Base-by-base conservation (phyloP, 2,329 filamentous ascomycete species). In the Alternaria hordeiaustralica region DNA sequence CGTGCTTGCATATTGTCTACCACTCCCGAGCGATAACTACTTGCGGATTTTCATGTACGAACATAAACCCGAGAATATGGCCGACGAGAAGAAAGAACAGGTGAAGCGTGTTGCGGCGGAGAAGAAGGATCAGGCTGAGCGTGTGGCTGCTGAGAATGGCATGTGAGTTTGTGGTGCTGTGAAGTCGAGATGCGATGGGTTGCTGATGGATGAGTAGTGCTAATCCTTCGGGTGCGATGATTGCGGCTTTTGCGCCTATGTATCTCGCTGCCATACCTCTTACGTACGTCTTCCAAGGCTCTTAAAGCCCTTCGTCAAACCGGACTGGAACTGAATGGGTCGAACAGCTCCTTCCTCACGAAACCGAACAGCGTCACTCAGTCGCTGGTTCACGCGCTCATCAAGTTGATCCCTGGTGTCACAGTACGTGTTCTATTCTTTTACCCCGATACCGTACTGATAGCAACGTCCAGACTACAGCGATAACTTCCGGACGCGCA, bases 41-140 rank as follows among this genome's bases (percentile, higher is more conserved):
- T 18, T 6, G 3, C 36, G n/a, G 11, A 9, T 18, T 23, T 18
- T 36, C 21, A 43, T 21, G 33, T 45, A 25, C 26, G 21, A 47
- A 59, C 41, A 43, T 28, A 30, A 51, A 13, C 23, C 46, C 6
- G 44, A 60, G 9, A 55, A 44, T 8, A 72, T 72, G 70, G 55
- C 67, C 30, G 70, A 72, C 55, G 68, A 70, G 10, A 72, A 71
- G 60, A 68, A 71, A 54, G 49, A 57, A 59, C 65, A 71, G 45
- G 67, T 60, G 7, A 67, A 66, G 51, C 59, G 60, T 12, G 65
- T 55, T 6, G 67, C 67, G n/a, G 33, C 33, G 33, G 68, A 70
- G 10, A 72, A 71, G 60, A 68, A 71, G 50, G 49, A 57, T 50
- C 65, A 71, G 47, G 67, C 60, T 8, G 66, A 66, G 51, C 61